Conservation (phyloP, 2,329 filamentous ascomycete species). For the Trichocomaceae sp. region DNA sequence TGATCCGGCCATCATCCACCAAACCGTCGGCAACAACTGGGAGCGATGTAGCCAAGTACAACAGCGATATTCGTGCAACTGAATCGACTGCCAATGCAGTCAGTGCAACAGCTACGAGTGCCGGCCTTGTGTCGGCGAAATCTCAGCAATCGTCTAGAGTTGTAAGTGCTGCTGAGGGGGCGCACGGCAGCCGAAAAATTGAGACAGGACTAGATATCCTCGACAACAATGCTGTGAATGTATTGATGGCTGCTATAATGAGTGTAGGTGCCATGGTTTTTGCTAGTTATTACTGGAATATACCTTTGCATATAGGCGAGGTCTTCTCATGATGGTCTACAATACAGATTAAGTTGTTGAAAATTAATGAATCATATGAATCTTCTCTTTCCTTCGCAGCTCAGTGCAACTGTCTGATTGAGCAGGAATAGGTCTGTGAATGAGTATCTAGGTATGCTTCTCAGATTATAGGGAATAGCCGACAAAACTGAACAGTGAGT, state of each 20-base stretch:
- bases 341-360: background rate
- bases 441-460: no score
- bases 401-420: no score
- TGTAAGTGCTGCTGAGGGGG: constrained; percentile 32
- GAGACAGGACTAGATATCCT: constrained; percentile 67
- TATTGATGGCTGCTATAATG: constrained; percentile 79
- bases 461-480: no score
- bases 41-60: constrained; percentile 16
- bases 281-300: constrained; percentile 29
- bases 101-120: constrained; percentile 19
- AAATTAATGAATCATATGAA: background rate
- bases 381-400: background rate
- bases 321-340: constrained; percentile 1
- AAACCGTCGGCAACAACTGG: constrained; percentile 16
- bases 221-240: constrained; percentile 94
- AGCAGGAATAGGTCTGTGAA: no score
- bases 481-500: no score
- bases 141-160: constrained; percentile 1
- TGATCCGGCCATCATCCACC: constrained; percentile 30
- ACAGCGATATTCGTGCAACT: constrained; percentile 21
- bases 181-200: constrained; percentile 50
- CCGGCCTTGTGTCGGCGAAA: constrained; percentile 15
- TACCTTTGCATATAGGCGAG: constrained; percentile 14
- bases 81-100: constrained; percentile 27
- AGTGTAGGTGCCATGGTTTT: constrained; percentile 69